phyloP scores from a whole-genome alignment of 148 eudicot species.

The Linanthus parryae region DNA sequence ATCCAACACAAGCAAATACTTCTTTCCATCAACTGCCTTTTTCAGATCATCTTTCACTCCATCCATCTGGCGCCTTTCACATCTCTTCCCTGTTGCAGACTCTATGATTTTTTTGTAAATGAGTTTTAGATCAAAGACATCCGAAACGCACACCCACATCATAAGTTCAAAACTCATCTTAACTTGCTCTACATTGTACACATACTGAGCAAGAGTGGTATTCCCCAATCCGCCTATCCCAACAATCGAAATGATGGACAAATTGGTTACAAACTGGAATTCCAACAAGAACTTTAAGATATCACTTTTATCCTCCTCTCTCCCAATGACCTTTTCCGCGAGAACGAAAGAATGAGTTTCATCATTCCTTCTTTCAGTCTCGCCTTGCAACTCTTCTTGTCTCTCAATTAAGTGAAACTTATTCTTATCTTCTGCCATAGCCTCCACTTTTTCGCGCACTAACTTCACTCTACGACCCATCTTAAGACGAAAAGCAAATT shows the following conservation, averaged over 20 bases:
- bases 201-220: not conserved
- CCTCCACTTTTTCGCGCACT: not conserved
- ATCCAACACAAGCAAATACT: constrained; percentile 1
- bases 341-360: not conserved
- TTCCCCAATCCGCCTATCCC: constrained; percentile 6
- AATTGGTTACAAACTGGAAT: not conserved
- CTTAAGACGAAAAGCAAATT: not conserved
- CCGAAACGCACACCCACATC: constrained; percentile 3
- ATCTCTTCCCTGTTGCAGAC: too few species aligned
- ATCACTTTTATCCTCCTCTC: constrained; percentile 6
- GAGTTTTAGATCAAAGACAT: not conserved
- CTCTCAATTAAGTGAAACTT: not conserved
- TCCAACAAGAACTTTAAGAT: constrained; percentile 1
- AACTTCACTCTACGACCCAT: not conserved
- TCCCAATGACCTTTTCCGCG: constrained; percentile 2
- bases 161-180: not conserved
- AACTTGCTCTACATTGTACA: not conserved
- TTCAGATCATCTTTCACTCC: too few species aligned
- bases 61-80: too few species aligned
- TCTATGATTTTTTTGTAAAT: too few species aligned
- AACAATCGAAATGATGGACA: not conserved
- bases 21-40: not conserved
- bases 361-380: not conserved
- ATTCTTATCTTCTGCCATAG: not conserved
- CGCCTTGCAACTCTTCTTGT: not conserved